phyloP scores from a whole-genome alignment of 352 stramenopile species.

The Thalassiosira mediterranea region DNA sequence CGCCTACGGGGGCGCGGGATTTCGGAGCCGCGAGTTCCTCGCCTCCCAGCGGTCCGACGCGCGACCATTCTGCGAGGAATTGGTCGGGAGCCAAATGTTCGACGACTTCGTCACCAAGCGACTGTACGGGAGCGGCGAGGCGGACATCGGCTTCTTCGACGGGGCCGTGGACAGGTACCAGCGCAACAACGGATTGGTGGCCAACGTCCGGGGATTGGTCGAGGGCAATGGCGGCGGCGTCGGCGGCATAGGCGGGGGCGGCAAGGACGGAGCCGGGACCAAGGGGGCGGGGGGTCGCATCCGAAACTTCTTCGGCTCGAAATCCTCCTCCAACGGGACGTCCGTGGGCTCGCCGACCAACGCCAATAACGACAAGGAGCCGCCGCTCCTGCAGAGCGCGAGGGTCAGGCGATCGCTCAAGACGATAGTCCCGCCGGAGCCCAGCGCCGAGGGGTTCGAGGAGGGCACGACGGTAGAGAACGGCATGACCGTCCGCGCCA shows the following conservation, averaged over 20 bases:
- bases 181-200: constrained; percentile 69
- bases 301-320: constrained; percentile 15
- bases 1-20: constrained; percentile 31
- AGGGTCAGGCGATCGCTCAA: constrained; percentile 79
- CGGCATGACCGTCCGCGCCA: constrained; percentile 11
- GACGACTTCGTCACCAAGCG: constrained; percentile 84
- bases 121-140: constrained; percentile 73
- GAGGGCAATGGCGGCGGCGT: constrained; percentile 11
- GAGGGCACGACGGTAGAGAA: constrained; percentile 15
- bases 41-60: constrained; percentile 56
- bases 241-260: background rate
- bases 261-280: background rate
- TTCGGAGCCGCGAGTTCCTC: constrained; percentile 67
- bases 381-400: constrained; percentile 78
- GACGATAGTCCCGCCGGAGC: constrained; percentile 70
- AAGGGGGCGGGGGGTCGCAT: background rate
- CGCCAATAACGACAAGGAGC: constrained; percentile 84
- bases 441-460: constrained; percentile 50
- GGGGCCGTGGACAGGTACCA: constrained; percentile 80
- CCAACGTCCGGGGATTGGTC: constrained; percentile 52
- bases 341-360: too few relatives aligned
- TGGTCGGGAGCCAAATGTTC: constrained; percentile 82
- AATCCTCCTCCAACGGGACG: background rate
- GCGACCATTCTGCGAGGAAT: constrained; percentile 65
- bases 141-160: constrained; percentile 85